Evolutionary conservation across 495 filamentous ascomycete species (phyloP), one percentile per base, ranked within the genome.

Genomic region (Neurospora sp.): DNA sequence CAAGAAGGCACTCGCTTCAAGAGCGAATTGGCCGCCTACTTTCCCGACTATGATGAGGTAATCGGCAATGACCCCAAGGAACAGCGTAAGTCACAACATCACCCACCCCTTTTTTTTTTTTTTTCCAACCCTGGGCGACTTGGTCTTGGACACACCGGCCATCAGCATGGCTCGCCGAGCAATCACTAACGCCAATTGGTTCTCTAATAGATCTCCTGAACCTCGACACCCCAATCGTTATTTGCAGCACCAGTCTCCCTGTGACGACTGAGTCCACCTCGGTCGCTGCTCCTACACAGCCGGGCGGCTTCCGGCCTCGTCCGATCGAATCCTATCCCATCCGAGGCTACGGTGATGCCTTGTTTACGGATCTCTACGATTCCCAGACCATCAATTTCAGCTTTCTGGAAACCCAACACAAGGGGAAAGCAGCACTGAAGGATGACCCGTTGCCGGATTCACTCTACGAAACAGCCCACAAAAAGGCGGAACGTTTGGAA

Each of bases 31-130:
- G 90, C 93, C 9, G 85, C 88, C 39, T 97, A 96, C 80, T 96
- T 97, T 76, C 89, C 92, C 59, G 93, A 95, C 73, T 97, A 95
- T 81, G 94, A 97, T 79, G 91, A 96, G 75, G 87, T 97, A 71
- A 91, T 97, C 78, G 93, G 91, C 72, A 90, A 94, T 75, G 90
- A 93, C 74, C 87, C 88, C 7, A 89, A 91, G 72, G 90, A 94
- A 78, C 83, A 89, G 72, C 92, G 93, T 97, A 86, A 75, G 88
- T 83, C 75, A n/a, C 65, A 44, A 69, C 71, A 37, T 16, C 38
- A 39, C 69, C 7, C 10, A 39, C 76, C 70, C 72, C 77, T 1
- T 22, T 71, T 70, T 39, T 39, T n/a, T n/a, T 47, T 61, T 27
- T 31, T 27, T 27, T 27, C 3, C 61, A 42, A 39, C 9, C 18